A percentile compares a stretch with the other conserved stretches of the same genome.
Evolutionary conservation across 1,139 yeast species (phyloP).

Genomic region (Yamadazyma jaroonii): DNA sequence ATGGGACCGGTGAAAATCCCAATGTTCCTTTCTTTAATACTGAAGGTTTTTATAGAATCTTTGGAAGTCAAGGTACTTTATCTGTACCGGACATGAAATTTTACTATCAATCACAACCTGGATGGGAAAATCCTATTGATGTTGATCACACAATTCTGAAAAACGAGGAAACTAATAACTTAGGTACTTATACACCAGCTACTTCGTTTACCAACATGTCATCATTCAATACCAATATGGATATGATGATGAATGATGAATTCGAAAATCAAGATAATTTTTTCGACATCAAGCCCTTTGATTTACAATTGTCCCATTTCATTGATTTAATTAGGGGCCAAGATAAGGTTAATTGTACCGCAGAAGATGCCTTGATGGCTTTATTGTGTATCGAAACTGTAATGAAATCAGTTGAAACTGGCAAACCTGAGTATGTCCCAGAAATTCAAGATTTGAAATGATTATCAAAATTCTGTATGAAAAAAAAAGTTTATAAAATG

Average conservation of each 20-base stretch:
- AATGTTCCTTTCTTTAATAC: slow-evolving; percentile 28
- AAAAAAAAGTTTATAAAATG: no score
- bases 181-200: slow-evolving; percentile 4
- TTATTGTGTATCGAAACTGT: slow-evolving; percentile 42
- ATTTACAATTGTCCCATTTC: slow-evolving; percentile 34
- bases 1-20: slow-evolving; percentile 44
- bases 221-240: slow-evolving; percentile 3
- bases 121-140: slow-evolving; percentile 34
- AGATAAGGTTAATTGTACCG: slow-evolving; percentile 34
- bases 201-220: slow-evolving; percentile 5
- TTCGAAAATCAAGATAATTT: slow-evolving; percentile 3
- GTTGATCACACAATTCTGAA: slow-evolving; percentile 19
- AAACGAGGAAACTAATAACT: neutral
- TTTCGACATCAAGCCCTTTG: slow-evolving; percentile 25
- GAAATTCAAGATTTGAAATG: slow-evolving; percentile 1
- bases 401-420: slow-evolving; percentile 31
- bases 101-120: slow-evolving; percentile 25
- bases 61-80: slow-evolving; percentile 37
- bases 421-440: slow-evolving; percentile 25
- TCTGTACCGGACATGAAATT: slow-evolving; percentile 37
- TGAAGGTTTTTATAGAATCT: slow-evolving; percentile 35
- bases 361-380: slow-evolving; percentile 41
- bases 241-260: slow-evolving; percentile 1
- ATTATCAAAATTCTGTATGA: neutral
- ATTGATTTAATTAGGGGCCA: slow-evolving; percentile 32